phyloP scores from a whole-genome alignment of 2,329 filamentous ascomycete genomes.

The Aspergillus sp. region DNA sequence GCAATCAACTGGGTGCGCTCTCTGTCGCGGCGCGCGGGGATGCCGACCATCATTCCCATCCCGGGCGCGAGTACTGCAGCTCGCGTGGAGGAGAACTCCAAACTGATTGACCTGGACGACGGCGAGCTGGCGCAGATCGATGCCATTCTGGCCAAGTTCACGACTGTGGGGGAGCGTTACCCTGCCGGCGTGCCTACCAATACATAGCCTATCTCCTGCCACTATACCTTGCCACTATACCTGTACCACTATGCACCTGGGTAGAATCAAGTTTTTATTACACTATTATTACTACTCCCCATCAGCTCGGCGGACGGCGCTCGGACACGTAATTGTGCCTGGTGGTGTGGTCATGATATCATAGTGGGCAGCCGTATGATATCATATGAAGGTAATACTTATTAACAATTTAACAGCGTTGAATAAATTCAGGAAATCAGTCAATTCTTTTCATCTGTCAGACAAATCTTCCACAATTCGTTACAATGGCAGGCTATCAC shows the following conservation, averaged over 20 bases:
- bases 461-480: background rate
- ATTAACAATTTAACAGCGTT: background rate
- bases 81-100: conserved; percentile 38
- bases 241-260: too few relatives aligned
- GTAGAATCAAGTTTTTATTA: too few relatives aligned
- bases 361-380: background rate
- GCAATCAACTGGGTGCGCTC: conserved; percentile 51
- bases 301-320: too few relatives aligned
- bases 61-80: conserved; percentile 38
- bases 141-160: conserved; percentile 49
- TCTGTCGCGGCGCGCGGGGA: conserved; percentile 42
- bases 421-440: background rate
- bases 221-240: too few relatives aligned
- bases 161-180: conserved; percentile 36
- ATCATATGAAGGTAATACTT: background rate
- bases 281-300: too few relatives aligned
- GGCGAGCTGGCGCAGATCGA: conserved; percentile 52
- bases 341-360: background rate
- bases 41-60: conserved; percentile 44
- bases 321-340: background rate
- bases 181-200: background rate
- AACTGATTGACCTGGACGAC: conserved; percentile 27
- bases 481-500: conserved; percentile 8
- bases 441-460: background rate
- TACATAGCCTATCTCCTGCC: conserved; percentile 1